Base-by-base conservation (phyloP, 306 rosid species). In the Spatholobus suberectus region DNA sequence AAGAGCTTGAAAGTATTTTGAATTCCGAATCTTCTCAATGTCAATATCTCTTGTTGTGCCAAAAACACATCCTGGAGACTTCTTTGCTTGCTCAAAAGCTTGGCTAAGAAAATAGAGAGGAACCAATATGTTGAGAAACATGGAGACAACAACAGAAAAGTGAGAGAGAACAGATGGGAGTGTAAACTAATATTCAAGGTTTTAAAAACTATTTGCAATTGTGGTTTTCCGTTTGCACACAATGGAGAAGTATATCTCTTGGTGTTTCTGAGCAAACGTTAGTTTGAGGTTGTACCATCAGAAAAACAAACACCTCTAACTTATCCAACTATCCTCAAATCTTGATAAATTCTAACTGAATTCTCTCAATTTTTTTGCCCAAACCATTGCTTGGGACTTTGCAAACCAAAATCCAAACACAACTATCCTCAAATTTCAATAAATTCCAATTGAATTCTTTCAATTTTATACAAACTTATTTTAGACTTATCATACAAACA, bases 61-160 rank as follows among this genome's bases (percentile, higher is more conserved):
- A 85, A 96, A 94, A 76, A 91, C 68, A 18, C 78, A 26, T 43
- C 93, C 95, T 38, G 91, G 88, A 63, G 90, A 80, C 73, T 76
- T 91, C 84, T 90, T 92, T 77, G 91, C 98, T 83, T 86, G 95
- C 85, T 92, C 97, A 79, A 96, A 96, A 67, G 94, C 97, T 87
- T 78, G 89, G 15, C 99, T 96, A 43, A 58, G 11, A 27, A 80
- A 80, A 55, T 32, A 65, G 55, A 20, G 3, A 41, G 44, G 21
- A 69, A 65, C 27, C 65, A 74, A 65, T 72, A 61, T 35, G 5
- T 46, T 81, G n/a, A 81, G 79, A 44, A 59, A 38, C 40, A 71
- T 21, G 14, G 41, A 1, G 32, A 43, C 70, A 69, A 32, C 66
- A 13, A 40, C 23, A 68, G 6, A 71, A 55, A 82, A 49, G 23